Percentiles rank a stretch among this genome's conserved stretches.
These are phyloP conservation scores for Boletus subparvulus DNA, from an alignment of 768 basidiomycete species.

Conservation along the genomic window DNA sequence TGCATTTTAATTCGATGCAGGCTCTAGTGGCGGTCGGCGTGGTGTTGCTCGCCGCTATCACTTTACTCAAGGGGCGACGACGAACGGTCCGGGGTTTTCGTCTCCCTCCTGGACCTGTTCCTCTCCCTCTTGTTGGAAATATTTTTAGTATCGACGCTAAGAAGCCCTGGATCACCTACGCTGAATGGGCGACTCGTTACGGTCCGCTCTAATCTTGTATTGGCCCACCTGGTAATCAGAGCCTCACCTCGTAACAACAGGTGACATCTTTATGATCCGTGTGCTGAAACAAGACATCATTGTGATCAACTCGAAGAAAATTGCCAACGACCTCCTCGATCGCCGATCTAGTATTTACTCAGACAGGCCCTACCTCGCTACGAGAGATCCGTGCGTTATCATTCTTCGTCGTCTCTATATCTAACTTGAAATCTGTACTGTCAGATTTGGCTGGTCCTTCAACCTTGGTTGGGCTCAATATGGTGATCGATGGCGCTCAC, in stretches of 20 bases:
- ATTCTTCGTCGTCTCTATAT: neutral
- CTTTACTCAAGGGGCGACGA: slow-evolving; percentile 3
- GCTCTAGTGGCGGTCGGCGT: neutral
- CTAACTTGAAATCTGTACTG: neutral
- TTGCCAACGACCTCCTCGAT: slow-evolving; percentile 31
- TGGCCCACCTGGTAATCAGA: neutral
- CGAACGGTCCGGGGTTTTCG: neutral
- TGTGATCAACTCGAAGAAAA: slow-evolving; percentile 25
- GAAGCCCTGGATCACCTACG: slow-evolving; percentile 21
- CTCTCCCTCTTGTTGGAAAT: slow-evolving; percentile 19
- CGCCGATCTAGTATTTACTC: slow-evolving; percentile 28
- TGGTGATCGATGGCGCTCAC: slow-evolving; percentile 23
- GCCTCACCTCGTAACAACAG: slow-evolving; percentile 1
- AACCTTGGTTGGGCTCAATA: slow-evolving; percentile 17
- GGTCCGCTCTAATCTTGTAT: slow-evolving; percentile 2
- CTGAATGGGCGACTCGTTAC: slow-evolving; percentile 18
- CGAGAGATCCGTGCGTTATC: slow-evolving; percentile 13
- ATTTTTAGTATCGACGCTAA: slow-evolving; percentile 14
- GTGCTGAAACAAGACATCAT: slow-evolving; percentile 23
- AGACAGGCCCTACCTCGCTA: slow-evolving; percentile 21
- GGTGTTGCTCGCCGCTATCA: neutral
- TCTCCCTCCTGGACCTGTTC: slow-evolving; percentile 18
- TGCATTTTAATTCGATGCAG: neutral
- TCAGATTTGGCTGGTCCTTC: slow-evolving; percentile 25
- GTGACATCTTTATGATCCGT: slow-evolving; percentile 22